These are phyloP conservation scores for Ophiostoma angusticollis DNA, from an alignment of 2,329 filamentous ascomycete genomes.

Conservation along the genomic window DNA sequence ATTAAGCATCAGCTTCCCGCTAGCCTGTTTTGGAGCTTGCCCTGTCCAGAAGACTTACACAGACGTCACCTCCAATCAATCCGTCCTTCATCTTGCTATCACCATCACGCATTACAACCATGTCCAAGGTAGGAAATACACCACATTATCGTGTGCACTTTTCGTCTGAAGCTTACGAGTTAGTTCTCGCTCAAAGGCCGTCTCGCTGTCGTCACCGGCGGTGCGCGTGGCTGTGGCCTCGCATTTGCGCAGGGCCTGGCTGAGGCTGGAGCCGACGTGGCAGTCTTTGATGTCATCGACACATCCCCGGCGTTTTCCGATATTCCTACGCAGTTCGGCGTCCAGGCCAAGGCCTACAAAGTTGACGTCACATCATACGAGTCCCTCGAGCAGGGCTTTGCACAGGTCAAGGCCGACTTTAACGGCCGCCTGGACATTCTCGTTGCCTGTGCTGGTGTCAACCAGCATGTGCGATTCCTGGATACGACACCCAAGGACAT, in stretches of 20 bases:
- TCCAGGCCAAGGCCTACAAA: constrained; percentile 9
- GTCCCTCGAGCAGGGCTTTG: constrained; percentile 4
- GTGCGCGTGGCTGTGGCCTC: constrained; percentile 59
- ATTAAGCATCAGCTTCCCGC: no score
- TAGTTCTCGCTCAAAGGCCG: constrained; percentile 20
- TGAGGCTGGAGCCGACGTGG: constrained; percentile 48
- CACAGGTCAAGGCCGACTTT: constrained; percentile 7
- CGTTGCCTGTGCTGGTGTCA: constrained; percentile 14
- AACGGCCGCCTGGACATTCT: constrained; percentile 10
- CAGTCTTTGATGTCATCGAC: constrained; percentile 11
- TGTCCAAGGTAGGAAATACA: neutral
- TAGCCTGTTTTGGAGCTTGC: no score
- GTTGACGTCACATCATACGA: constrained; percentile 7
- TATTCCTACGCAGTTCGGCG: constrained; percentile 4
- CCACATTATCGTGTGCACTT: neutral
- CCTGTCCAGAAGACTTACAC: no score
- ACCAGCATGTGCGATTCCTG: constrained; percentile 11
- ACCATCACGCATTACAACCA: neutral
- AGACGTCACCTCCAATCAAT: no score
- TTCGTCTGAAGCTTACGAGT: neutral
- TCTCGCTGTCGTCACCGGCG: constrained; percentile 59
- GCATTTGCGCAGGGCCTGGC: constrained; percentile 60
- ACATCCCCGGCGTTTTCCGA: neutral
- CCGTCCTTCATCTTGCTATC: no score
- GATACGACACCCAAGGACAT: constrained; percentile 10